phyloP scores from a whole-genome alignment of 257 asterid species.

The Nyctanthes arbortristis region DNA sequence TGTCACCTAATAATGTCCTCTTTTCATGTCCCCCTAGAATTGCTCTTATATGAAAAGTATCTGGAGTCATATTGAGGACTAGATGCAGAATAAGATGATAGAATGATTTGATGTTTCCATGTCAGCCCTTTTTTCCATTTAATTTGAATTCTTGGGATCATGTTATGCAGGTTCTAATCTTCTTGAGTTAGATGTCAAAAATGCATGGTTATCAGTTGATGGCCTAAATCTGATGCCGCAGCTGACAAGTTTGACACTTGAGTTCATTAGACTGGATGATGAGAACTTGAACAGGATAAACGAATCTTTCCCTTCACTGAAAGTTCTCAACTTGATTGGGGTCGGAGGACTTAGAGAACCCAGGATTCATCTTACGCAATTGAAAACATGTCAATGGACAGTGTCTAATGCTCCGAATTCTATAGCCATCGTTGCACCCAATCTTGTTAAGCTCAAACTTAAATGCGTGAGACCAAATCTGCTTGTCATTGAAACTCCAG shows the following conservation, averaged over 20 bases:
- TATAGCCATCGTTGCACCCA: slow-evolving; percentile 54
- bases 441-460: slow-evolving; percentile 54
- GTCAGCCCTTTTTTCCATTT: not conserved
- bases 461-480: slow-evolving; percentile 58
- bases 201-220: slow-evolving; percentile 79
- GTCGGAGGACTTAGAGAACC: slow-evolving; percentile 90
- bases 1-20: no score
- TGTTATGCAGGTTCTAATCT: slow-evolving; percentile 58
- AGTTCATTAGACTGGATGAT: slow-evolving; percentile 74
- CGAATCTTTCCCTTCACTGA: slow-evolving; percentile 56
- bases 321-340: slow-evolving; percentile 66
- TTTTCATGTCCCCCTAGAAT: no score
- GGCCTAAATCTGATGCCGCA: slow-evolving; percentile 58
- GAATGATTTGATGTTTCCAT: not conserved
- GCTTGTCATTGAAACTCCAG: slow-evolving; percentile 61
- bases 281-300: slow-evolving; percentile 70
- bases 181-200: slow-evolving; percentile 54
- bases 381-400: slow-evolving; percentile 60
- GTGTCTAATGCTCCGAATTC: slow-evolving; percentile 68
- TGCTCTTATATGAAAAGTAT: no score
- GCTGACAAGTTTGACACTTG: slow-evolving; percentile 70
- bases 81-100: not conserved
- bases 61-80: not conserved
- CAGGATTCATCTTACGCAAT: slow-evolving; percentile 51
- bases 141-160: slow-evolving; percentile 15